phyloP scores from a whole-genome alignment of 2,329 filamentous ascomycete genomes.

The Periconia digitata region DNA sequence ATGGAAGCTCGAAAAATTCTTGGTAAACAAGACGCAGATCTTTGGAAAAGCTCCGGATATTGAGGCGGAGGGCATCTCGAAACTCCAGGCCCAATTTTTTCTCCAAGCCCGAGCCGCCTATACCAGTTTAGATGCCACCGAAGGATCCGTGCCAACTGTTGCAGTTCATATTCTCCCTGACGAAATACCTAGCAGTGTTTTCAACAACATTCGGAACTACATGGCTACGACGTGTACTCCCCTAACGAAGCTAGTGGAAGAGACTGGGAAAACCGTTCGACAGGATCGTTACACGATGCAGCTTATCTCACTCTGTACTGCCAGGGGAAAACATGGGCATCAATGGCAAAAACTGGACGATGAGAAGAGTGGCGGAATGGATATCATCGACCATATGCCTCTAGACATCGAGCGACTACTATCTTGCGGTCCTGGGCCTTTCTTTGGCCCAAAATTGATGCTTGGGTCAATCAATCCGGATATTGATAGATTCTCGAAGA shows the following conservation, averaged over 20 bases:
- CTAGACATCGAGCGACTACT: conserved; percentile 8
- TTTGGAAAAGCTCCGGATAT: conserved; percentile 3
- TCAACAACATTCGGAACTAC: conserved; percentile 5
- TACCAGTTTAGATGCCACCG: neutral
- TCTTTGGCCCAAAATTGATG: conserved; percentile 8
- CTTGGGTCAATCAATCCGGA: conserved; percentile 9
- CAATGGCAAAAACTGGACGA: conserved; percentile 8
- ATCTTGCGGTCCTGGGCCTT: conserved; percentile 4
- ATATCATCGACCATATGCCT: conserved; percentile 9
- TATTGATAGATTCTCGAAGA: conserved; percentile 9
- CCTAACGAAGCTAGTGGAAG: conserved; percentile 8
- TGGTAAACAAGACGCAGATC: conserved; percentile 2
- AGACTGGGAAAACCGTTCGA: conserved; percentile 7
- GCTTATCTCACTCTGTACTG: conserved; percentile 7
- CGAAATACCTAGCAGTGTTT: conserved; percentile 5
- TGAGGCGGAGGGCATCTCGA: conserved; percentile 4
- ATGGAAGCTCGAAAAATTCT: conserved; percentile 4
- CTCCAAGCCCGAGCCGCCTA: conserved; percentile 2
- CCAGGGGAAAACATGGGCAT: conserved; percentile 6
- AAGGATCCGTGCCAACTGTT: conserved; percentile 5
- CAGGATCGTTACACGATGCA: conserved; percentile 7
- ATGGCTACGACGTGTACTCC: conserved; percentile 4
- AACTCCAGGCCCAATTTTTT: conserved; percentile 4
- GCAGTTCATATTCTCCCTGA: conserved; percentile 3
- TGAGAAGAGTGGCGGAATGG: conserved; percentile 7